Conservation (phyloP, 2,329 filamentous ascomycete species). For the Neopestalotiopsis sp. region DNA sequence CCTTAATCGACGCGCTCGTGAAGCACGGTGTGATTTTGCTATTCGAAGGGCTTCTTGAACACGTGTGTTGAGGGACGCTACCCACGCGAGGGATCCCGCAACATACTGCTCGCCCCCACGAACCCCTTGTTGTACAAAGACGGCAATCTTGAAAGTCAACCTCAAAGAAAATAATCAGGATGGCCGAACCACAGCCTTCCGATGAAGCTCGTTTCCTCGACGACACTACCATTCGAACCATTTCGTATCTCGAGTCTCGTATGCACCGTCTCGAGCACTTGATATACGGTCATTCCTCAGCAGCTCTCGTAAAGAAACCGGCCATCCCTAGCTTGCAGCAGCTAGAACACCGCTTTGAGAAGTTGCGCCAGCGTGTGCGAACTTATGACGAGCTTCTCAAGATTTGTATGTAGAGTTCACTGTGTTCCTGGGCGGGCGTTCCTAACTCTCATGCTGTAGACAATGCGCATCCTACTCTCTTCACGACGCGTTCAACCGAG, state of each 20-base stretch:
- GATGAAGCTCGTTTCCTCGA: slow-evolving; percentile 41
- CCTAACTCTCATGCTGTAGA: slow-evolving; percentile 41
- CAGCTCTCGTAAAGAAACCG: slow-evolving; percentile 41
- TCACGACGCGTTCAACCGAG: slow-evolving; percentile 52
- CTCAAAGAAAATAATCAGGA: background rate
- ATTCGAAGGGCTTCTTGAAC: too few species aligned
- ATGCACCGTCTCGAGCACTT: slow-evolving; percentile 64
- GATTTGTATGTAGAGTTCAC: slow-evolving; percentile 53
- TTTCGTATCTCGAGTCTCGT: slow-evolving; percentile 63
- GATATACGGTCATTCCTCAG: slow-evolving; percentile 52
- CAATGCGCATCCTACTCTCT: slow-evolving; percentile 58
- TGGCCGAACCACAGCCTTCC: background rate
- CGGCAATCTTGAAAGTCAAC: too few species aligned
- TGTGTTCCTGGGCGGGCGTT: background rate
- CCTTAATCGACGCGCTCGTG: background rate
- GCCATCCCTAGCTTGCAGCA: slow-evolving; percentile 51
- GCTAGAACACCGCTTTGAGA: slow-evolving; percentile 58
- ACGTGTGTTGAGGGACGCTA: too few species aligned
- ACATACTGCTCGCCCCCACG: too few species aligned
- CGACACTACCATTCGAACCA: slow-evolving; percentile 58
- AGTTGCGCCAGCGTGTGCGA: slow-evolving; percentile 54
- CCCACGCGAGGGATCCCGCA: too few species aligned
- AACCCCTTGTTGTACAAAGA: too few species aligned
- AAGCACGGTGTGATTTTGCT: background rate
- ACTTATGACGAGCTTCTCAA: slow-evolving; percentile 65